Evolutionary conservation across 352 stramenopile species (phyloP).

Genomic region (Phytophthora sojae): DNA sequence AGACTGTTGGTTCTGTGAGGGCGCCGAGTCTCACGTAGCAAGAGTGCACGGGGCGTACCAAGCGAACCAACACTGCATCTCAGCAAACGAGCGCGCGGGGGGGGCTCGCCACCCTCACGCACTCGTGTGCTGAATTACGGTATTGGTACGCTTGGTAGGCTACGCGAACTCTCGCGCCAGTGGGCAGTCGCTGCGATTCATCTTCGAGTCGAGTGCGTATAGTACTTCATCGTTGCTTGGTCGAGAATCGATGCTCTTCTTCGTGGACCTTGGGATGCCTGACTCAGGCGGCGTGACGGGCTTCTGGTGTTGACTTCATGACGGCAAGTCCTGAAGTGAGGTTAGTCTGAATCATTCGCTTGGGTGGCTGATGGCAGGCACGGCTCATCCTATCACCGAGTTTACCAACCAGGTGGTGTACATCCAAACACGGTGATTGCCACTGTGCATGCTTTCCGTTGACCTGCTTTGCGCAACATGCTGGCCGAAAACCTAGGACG

Average conservation of each 20-base stretch:
- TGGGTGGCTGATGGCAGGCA: neutral
- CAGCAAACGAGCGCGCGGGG: conserved; percentile 16
- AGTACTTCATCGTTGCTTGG: conserved; percentile 6
- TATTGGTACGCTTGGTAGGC: conserved; percentile 44
- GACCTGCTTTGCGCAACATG: neutral
- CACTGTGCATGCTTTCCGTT: neutral
- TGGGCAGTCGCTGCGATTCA: conserved; percentile 2
- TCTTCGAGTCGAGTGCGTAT: conserved; percentile 5
- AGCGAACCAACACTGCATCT: conserved; percentile 35
- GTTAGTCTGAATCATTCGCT: neutral
- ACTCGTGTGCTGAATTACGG: conserved; percentile 27
- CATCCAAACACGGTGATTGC: conserved; percentile 27
- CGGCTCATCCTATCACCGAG: conserved; percentile 20
- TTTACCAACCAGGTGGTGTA: conserved; percentile 17
- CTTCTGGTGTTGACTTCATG: conserved; percentile 13
- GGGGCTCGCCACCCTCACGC: neutral
- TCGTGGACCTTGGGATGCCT: neutral
- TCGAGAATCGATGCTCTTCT: neutral
- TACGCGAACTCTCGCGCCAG: conserved; percentile 23
- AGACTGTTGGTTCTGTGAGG: neutral
- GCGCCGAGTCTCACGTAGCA: conserved; percentile 11
- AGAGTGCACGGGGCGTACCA: conserved; percentile 30
- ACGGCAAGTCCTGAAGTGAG: conserved; percentile 13
- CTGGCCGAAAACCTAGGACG: neutral
- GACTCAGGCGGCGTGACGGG: conserved; percentile 4